A percentile compares a stretch with the other conserved stretches of the same genome.
Conservation (phyloP, 805 yeast species). For the Myxozyma sirexii region DNA sequence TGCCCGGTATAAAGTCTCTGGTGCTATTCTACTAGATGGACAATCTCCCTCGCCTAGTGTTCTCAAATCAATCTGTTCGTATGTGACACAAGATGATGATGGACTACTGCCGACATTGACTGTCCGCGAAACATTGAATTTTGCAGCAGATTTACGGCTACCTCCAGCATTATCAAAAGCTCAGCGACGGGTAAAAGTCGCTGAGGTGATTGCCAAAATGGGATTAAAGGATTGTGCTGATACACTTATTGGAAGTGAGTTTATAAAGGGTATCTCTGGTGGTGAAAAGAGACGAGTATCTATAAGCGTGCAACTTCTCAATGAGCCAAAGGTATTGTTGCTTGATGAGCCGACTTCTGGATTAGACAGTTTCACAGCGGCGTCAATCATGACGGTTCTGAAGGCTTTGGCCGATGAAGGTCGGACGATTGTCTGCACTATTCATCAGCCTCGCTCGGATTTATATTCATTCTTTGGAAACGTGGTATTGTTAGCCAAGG, state of each 20-base stretch:
- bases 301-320: slow-evolving; percentile 75
- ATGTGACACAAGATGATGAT: slow-evolving; percentile 81
- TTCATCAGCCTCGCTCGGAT: slow-evolving; percentile 81
- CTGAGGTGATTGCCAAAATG: slow-evolving; percentile 61
- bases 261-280: slow-evolving; percentile 67
- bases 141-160: slow-evolving; percentile 70
- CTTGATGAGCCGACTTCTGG: slow-evolving; percentile 92
- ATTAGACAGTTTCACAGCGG: slow-evolving; percentile 76
- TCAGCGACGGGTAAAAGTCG: slow-evolving; percentile 54
- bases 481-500: slow-evolving; percentile 70
- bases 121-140: slow-evolving; percentile 72
- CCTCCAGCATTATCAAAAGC: slow-evolving; percentile 47
- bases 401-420: slow-evolving; percentile 57
- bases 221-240: slow-evolving; percentile 79
- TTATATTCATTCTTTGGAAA: slow-evolving; percentile 68
- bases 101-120: slow-evolving; percentile 71
- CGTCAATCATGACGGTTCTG: slow-evolving; percentile 64
- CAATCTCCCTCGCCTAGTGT: slow-evolving; percentile 43
- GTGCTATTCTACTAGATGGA: slow-evolving; percentile 51
- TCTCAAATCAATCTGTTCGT: slow-evolving; percentile 59
- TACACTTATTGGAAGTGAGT: slow-evolving; percentile 64
- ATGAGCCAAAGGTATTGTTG: slow-evolving; percentile 69
- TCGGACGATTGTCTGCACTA: slow-evolving; percentile 71
- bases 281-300: slow-evolving; percentile 84
- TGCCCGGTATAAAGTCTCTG: slow-evolving; percentile 44